phyloP scores from a whole-genome alignment of 2,329 filamentous ascomycete species.

The Pseudocercospora fuligena region DNA sequence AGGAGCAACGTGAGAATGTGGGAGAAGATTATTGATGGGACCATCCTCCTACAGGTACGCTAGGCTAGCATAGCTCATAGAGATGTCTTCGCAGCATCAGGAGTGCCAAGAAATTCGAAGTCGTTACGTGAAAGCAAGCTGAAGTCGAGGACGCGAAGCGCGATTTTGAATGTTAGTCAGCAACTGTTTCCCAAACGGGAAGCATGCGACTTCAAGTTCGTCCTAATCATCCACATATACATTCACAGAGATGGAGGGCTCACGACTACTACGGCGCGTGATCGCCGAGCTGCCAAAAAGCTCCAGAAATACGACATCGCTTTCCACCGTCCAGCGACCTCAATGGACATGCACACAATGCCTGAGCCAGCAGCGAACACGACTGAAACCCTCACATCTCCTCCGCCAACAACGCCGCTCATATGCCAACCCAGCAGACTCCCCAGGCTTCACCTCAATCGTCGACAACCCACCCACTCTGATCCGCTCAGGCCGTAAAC shows the following conservation, averaged over 20 bases:
- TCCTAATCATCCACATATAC: neutral
- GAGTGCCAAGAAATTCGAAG: neutral
- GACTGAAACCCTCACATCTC: constrained; percentile 25
- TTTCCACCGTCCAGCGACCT: constrained; percentile 12
- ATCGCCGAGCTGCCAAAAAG: constrained; percentile 12
- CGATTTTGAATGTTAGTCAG: neutral
- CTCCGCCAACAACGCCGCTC: constrained; percentile 42
- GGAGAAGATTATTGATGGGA: neutral
- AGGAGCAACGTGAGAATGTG: neutral
- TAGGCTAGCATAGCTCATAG: neutral
- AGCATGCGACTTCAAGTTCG: neutral
- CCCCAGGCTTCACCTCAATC: constrained; percentile 80
- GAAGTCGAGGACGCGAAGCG: too few relatives aligned
- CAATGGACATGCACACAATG: constrained; percentile 41
- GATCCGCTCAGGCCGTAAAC: constrained; percentile 73
- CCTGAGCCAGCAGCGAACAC: constrained; percentile 36
- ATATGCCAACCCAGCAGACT: constrained; percentile 63
- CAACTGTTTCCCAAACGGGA: constrained; percentile 1
- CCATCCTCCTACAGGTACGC: neutral
- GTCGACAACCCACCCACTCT: constrained; percentile 84
- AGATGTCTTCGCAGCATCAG: neutral
- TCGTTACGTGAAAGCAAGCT: neutral
- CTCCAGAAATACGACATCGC: constrained; percentile 10
- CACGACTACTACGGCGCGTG: constrained; percentile 22
- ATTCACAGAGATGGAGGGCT: constrained; percentile 8